Evolutionary conservation across 2,329 filamentous ascomycete genomes (phyloP), one percentile per base, ranked within the genome.

Genomic region (Ophiostoma piceae): DNA sequence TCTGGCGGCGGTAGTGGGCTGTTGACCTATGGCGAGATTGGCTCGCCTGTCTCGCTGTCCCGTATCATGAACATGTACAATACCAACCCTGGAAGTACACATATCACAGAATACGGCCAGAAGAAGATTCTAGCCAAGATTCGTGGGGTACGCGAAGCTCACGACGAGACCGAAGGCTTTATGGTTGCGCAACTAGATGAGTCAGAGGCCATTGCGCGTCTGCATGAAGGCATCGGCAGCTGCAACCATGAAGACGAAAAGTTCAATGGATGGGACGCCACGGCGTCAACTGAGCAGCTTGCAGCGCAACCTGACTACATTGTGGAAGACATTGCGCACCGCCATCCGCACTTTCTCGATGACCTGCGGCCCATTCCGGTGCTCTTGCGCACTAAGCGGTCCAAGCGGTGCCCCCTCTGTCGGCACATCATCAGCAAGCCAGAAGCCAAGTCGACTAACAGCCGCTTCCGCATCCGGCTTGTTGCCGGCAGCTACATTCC

Each of bases 401-500:
- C 92, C 26, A 98, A 97, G 81, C 92, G 95, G 65, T 99, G 95
- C 79, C 90, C 92, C 67, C 86, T 90, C 12, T 99, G 95, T 80
- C 90, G 95, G 14, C 94, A 98, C 80, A 97, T 98, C 77, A 90
- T 99, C 74, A 91, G 92, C 72, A 96, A 96, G 78, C 95, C 94
- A 16, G 95, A 99, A 79, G 87, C 89, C 71, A 99, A 98, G 79
- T 89, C 96, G 41, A 88, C 88, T 66, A 94, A 91, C 68, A 95
- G 91, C 7, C 90, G 94, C 39, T 98, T 95, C 85, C 91, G 94
- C 76, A 97, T 99, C 78, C 91, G 92, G 69, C 85, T 98, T 0
- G 89, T 98, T 5, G 96, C 95, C 29, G 86, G 90, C 69, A 92
- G 90, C 77, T 94, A 96, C 79, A 92, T 99, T 73, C 95, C 95